Percentiles rank a stretch among this genome's conserved stretches.
Conservation (phyloP, 441 rosid genomes). For the Gossypium aridum region DNA sequence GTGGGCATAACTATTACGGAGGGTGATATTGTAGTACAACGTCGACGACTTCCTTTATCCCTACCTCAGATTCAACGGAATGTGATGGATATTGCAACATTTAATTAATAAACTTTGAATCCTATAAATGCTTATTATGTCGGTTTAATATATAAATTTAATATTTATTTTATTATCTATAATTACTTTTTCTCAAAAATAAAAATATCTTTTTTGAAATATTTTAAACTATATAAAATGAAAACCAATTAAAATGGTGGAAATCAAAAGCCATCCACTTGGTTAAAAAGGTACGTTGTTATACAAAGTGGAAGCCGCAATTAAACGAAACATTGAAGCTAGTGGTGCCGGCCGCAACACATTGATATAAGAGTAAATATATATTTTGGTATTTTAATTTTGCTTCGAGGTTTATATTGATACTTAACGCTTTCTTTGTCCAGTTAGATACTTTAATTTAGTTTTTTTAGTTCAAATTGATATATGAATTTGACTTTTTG, state of each 20-base stretch:
- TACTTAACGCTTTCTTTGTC: no score
- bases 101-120: no score
- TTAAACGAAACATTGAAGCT: not conserved
- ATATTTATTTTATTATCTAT: no score
- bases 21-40: not conserved
- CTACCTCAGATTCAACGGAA: not conserved
- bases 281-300: not conserved
- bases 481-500: no score
- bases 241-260: not conserved
- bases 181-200: no score
- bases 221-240: not conserved
- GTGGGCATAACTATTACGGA: not conserved
- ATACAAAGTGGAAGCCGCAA: not conserved
- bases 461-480: no score
- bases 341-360: not conserved
- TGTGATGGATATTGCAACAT: not conserved
- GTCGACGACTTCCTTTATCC: not conserved
- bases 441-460: accelerated
- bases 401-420: no score
- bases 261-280: not conserved
- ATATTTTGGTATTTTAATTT: no score
- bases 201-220: no score
- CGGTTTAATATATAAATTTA: no score
- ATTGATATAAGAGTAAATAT: no score
- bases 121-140: no score